Conservation (phyloP, 768 basidiomycete genomes). For the Russula vinacea region DNA sequence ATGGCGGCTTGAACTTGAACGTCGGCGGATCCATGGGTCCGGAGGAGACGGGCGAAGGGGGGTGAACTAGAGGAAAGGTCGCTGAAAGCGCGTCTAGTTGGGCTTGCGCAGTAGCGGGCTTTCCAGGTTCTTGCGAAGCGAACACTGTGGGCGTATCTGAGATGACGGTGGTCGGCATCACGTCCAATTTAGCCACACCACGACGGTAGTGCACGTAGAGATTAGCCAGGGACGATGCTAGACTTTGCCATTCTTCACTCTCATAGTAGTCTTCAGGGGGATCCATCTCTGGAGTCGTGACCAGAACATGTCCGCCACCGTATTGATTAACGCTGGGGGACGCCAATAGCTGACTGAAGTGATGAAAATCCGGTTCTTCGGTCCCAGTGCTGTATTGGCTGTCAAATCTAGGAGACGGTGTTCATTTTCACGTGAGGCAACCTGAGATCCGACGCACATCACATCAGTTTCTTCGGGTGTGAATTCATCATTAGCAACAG, state of each 20-base stretch:
- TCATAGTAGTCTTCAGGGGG: slow-evolving; percentile 16
- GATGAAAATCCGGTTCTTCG: slow-evolving; percentile 10
- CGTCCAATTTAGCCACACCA: slow-evolving; percentile 46
- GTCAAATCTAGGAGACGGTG: background rate
- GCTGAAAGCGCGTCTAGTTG: slow-evolving; percentile 13
- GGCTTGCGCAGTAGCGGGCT: background rate
- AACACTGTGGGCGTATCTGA: slow-evolving; percentile 19
- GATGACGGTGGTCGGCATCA: slow-evolving; percentile 39
- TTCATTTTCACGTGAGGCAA: background rate
- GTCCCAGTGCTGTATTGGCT: slow-evolving; percentile 6
- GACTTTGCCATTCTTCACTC: slow-evolving; percentile 5
- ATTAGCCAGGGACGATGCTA: slow-evolving; percentile 19
- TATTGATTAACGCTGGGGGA: slow-evolving; percentile 20
- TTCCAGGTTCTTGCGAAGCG: slow-evolving; percentile 3
- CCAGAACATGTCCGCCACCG: slow-evolving; percentile 51
- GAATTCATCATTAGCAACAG: background rate
- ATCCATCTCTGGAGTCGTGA: slow-evolving; percentile 21
- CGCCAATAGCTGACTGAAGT: background rate
- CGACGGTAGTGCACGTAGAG: slow-evolving; percentile 43
- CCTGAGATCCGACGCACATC: slow-evolving; percentile 9
- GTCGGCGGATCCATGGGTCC: slow-evolving; percentile 3
- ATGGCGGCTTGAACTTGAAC: slow-evolving; percentile 24
- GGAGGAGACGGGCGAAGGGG: background rate
- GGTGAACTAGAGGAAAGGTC: background rate
- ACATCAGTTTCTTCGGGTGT: slow-evolving; percentile 12